These are phyloP conservation scores for Botrytis fabae DNA, from an alignment of 2,329 filamentous ascomycete genomes.

Conservation along the genomic window DNA sequence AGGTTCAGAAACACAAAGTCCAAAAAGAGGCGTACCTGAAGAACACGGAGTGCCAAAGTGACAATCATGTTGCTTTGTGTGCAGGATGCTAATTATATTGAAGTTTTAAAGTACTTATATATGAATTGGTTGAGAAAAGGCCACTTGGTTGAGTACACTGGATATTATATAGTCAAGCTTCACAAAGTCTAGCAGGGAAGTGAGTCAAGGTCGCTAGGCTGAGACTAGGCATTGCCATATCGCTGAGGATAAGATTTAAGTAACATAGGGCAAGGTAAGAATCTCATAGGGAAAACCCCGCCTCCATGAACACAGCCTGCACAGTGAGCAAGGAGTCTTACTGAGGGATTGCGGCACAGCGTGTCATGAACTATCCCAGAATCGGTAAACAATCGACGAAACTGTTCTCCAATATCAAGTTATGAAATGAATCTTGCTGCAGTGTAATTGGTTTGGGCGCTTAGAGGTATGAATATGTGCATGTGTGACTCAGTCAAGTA, in stretches of 20 bases:
- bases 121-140: background rate
- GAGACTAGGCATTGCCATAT: constrained; percentile 9
- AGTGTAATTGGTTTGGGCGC: background rate
- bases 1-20: background rate
- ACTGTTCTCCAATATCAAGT: background rate
- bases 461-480: background rate
- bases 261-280: background rate
- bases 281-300: background rate
- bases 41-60: constrained; percentile 30
- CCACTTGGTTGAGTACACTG: constrained; percentile 10
- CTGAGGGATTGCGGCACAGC: constrained; percentile 29
- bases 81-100: background rate
- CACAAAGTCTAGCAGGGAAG: background rate
- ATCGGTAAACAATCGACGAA: background rate
- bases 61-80: constrained; percentile 32
- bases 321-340: constrained; percentile 7
- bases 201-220: constrained; percentile 12
- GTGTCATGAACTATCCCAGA: constrained; percentile 20
- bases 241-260: background rate
- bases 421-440: background rate
- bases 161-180: constrained; percentile 10
- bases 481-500: background rate
- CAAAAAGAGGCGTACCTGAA: constrained; percentile 27
- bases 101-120: background rate
- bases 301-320: constrained; percentile 3